Evolutionary conservation across 148 eudicot species (phyloP), one percentile per base, ranked within the genome.

Genomic region (Amaranthus cruentus): DNA sequence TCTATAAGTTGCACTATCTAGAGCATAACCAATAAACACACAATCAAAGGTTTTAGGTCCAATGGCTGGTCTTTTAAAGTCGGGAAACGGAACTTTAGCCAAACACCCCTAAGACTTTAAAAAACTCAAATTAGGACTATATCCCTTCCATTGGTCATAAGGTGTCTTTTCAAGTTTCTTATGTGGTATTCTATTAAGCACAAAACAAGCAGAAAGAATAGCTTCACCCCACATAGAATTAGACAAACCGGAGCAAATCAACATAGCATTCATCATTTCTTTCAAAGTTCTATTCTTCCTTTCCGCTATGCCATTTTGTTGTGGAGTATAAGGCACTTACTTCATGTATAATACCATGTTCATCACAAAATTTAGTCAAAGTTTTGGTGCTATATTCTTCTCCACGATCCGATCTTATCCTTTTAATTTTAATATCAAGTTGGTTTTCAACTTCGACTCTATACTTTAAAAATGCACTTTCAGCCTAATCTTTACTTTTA

Each of bases 1-100:
- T 5, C 61, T n/a, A 12, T 57, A 57, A 12, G 61, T n/a, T 12
- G 18, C 18, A 57, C 61, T 57, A 13, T 57, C 6, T 57, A 13
- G 61, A 57, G 61, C 61, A 57, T 57, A 57, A 12, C 61, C 13
- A 12, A 57, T 57, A 12, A 57, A 57, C 6, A 18, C 18, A 57
- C 61, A 57, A n/a, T 57, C 61, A 57, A 57, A n/a, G 3, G 61
- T 57, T 57, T 57, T 57, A 12, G 61, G 61, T 57, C 61, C n/a
- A 7, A 57, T 57, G 12, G 12, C 9, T 11, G 15, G 15, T 1
- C 10, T 57, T 12, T 57, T 57, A 7, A 5, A 5, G 6, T 57
- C 5, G 3, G 60, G 60, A 57, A 57, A 5, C 4, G 60, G 15
- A 57, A 57, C 60, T 18, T 57, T 57, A 57, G 60, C 60, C 60